phyloP scores from a whole-genome alignment of 164 flowering plant species.

The Vitis cinerea region DNA sequence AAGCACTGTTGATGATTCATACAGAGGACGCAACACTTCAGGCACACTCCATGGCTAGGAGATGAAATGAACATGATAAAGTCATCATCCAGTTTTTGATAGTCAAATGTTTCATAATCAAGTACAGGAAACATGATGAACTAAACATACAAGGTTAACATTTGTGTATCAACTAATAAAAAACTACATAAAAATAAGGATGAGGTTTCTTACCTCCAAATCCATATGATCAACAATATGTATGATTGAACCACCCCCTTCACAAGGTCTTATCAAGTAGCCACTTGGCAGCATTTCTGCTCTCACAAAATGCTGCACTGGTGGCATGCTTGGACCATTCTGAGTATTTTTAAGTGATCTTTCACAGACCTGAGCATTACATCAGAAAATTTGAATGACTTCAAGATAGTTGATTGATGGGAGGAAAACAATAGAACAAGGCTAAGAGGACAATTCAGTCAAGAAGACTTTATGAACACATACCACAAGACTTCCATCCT shows the following conservation, averaged over 20 bases:
- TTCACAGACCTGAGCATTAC: conserved; percentile 75
- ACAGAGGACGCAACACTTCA: conserved; percentile 91
- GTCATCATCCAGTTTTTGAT: background rate
- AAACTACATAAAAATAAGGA: no score
- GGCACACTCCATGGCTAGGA: conserved; percentile 90
- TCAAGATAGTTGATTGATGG: background rate
- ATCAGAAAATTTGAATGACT: background rate
- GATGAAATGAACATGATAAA: background rate
- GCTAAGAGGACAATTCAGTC: no score
- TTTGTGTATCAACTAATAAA: no score
- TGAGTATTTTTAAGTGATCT: conserved; percentile 80
- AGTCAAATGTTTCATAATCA: background rate
- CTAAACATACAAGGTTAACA: no score
- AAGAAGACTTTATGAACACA: conserved; percentile 16
- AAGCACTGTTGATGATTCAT: conserved; percentile 85
- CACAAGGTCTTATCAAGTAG: conserved; percentile 92
- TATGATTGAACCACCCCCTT: conserved; percentile 96
- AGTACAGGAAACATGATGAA: background rate
- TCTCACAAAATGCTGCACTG: conserved; percentile 87
- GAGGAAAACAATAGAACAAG: background rate
- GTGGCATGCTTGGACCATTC: conserved; percentile 89
- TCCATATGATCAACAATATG: conserved; percentile 97
- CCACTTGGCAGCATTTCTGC: conserved; percentile 98
- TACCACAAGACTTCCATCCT: conserved; percentile 99
- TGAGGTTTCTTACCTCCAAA: conserved; percentile 58